Evolutionary conservation across 768 basidiomycete genomes (phyloP).

Genomic region (Hygrophoropsis aurantiaca): DNA sequence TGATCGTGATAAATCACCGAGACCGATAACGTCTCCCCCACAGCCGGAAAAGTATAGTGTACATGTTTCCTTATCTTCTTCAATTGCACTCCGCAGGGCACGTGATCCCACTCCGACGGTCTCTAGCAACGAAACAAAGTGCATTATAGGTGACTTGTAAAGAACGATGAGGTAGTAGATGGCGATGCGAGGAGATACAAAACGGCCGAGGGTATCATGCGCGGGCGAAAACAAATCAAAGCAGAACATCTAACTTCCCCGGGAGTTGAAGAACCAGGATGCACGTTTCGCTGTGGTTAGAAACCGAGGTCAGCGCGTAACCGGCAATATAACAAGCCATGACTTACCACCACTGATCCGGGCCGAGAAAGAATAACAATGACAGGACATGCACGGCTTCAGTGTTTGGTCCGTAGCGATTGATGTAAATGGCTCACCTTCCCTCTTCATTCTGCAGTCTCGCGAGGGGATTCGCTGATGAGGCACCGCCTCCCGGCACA

Average conservation of each 20-base stretch:
- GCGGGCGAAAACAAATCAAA: conserved; percentile 10
- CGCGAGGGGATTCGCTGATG: conserved; percentile 61
- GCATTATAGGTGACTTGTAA: conserved; percentile 15
- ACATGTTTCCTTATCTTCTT: conserved; percentile 8
- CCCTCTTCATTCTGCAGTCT: conserved; percentile 82
- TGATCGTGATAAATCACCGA: conserved; percentile 1
- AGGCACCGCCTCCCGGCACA: conserved; percentile 39
- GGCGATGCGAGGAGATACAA: conserved; percentile 15
- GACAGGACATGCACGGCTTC: conserved; percentile 14
- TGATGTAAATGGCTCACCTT: conserved; percentile 46
- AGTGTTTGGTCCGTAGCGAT: conserved; percentile 9
- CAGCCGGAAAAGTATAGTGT: conserved; percentile 29
- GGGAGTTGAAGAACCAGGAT: conserved; percentile 91
- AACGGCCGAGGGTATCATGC: conserved; percentile 10
- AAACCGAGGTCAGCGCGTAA: background rate
- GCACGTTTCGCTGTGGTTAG: conserved; percentile 73
- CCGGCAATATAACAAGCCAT: conserved; percentile 6
- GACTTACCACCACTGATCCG: conserved; percentile 34
- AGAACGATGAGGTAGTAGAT: conserved; percentile 28
- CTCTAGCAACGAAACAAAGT: conserved; percentile 10
- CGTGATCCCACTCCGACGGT: background rate
- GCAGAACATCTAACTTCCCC: conserved; percentile 41
- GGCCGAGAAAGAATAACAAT: conserved; percentile 17
- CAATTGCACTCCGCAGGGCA: conserved; percentile 3
- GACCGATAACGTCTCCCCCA: background rate